Percentiles rank a stretch among this genome's conserved stretches.
These are phyloP conservation scores for Rutidosis leptorrhynchoides DNA, from an alignment of 129 eudicot species.

Conservation along the genomic window DNA sequence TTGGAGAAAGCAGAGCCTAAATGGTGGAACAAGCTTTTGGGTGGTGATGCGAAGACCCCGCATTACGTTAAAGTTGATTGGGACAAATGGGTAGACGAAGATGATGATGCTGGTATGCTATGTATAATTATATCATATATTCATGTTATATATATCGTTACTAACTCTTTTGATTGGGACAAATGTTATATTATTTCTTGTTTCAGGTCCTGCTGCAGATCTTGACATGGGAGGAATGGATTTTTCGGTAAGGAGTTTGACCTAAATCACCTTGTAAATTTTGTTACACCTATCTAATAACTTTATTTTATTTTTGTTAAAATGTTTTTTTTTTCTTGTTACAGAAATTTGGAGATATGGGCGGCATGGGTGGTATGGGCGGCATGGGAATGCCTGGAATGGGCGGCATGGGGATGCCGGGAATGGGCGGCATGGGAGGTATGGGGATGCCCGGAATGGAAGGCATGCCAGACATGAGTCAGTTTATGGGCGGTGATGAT, in stretches of 20 bases:
- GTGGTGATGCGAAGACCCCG: conserved; percentile 70
- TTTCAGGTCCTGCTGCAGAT: conserved; percentile 46
- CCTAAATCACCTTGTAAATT: neutral
- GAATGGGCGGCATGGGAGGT: conserved; percentile 40
- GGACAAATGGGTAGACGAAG: conserved; percentile 98
- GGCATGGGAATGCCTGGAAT: conserved; percentile 38
- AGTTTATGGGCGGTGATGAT: conserved; percentile 48
- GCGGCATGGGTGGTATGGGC: conserved; percentile 46
- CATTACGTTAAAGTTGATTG: conserved; percentile 93
- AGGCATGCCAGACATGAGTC: conserved; percentile 36
- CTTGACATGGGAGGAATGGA: conserved; percentile 77
- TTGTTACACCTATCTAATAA: neutral
- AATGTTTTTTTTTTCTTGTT: neutral
- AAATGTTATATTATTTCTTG: too few species aligned
- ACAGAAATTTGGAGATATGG: conserved; percentile 65
- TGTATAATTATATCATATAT: too few species aligned
- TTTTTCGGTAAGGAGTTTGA: conserved; percentile 59
- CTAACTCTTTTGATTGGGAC: too few species aligned
- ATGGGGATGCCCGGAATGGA: conserved; percentile 38
- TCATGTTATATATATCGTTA: too few species aligned
- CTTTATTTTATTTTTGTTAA: neutral
- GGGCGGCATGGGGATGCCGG: conserved; percentile 40
- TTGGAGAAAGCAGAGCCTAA: conserved; percentile 78
- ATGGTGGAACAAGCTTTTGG: conserved; percentile 82
- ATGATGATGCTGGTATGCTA: conserved; percentile 64